Evolutionary conservation across 2,329 filamentous ascomycete genomes (phyloP), one percentile per base, ranked within the genome.

Genomic region (Harringtonia aguacate): DNA sequence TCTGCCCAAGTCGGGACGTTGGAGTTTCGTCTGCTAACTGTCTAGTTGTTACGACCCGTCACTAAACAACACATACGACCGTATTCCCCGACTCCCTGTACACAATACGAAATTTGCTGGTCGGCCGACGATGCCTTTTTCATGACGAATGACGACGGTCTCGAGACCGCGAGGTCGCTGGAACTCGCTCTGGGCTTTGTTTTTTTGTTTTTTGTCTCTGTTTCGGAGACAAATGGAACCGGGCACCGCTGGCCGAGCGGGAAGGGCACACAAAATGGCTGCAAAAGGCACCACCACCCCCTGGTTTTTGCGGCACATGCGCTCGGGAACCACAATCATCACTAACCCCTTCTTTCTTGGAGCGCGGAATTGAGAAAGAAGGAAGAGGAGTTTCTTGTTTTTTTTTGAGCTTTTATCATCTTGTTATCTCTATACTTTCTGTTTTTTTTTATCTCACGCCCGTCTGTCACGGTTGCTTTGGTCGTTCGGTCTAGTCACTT

Each of bases 21-120:
- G 13, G 8, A 13, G 13, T 20, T 12, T 20, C 37, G 3, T 28
- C 8, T 18, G 20, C 33, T 36, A 17, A 33, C 36, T 14, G 7
- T n/a, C 3, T 39, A 53, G 50, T 52, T 17, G 50, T 54, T 22
- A 44, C 48, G 12, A 51, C 50, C 21, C 43, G 42, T 9, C 38
- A 45, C 17, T 46, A 46, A 42, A 28, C 17, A 4, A 28, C 27
- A 8, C 10, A 12, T 13, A 8, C 21, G 17, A 14, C 20, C 35
- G 8, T n/a, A 36, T 12, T 22, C 35, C 13, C 8, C 10, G 20
- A n/a, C 21, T 9, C n/a, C n/a, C n/a, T 37, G 36, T 37, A 37
- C 36, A 24, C 36, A 37, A 15, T 18, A 37, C 36, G 36, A 37
- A n/a, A 22, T 7, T 15, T 27, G 36, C 13, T 21, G 36, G 20